phyloP scores from a whole-genome alignment of 78 protist genomes.

The Speleostelium caveatum region DNA sequence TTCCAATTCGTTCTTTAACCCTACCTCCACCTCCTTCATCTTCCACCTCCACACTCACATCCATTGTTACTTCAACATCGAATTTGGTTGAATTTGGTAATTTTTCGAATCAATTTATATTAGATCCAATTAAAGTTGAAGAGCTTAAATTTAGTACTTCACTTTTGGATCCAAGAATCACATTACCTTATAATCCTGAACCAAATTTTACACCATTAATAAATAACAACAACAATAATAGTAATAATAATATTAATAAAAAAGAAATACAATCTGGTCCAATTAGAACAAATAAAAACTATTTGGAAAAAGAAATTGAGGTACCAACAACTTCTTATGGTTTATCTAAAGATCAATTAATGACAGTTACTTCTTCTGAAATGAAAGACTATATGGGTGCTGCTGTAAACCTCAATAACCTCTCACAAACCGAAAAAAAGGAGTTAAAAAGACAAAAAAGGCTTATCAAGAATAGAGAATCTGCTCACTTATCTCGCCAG shows the following conservation, averaged over 20 bases:
- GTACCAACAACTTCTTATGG: neutral
- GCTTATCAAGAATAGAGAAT: slow-evolving; percentile 84
- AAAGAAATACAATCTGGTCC: slow-evolving; percentile 3
- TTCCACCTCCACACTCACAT: neutral
- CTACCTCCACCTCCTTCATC: neutral
- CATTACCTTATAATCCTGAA: slow-evolving; percentile 11
- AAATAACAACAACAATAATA: neutral
- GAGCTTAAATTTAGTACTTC: slow-evolving; percentile 7
- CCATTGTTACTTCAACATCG: too few species aligned
- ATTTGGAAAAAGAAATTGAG: neutral
- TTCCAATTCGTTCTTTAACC: slow-evolving; percentile 10
- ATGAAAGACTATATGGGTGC: slow-evolving; percentile 28
- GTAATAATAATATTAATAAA: neutral
- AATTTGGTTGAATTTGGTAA: slow-evolving; percentile 16
- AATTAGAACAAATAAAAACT: neutral
- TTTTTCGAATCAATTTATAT: neutral
- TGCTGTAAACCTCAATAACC: neutral
- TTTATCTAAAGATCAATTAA: slow-evolving; percentile 7
- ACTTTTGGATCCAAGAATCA: slow-evolving; percentile 29
- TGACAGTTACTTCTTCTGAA: neutral
- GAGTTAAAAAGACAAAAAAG: slow-evolving; percentile 78
- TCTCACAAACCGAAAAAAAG: slow-evolving; percentile 28
- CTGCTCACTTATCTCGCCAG: slow-evolving; percentile 81
- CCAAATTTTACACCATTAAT: neutral
- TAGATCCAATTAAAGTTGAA: slow-evolving; percentile 43